Evolutionary conservation across 1,284 basidiomycete species (phyloP).

Genomic region (Puccinia horiana): DNA sequence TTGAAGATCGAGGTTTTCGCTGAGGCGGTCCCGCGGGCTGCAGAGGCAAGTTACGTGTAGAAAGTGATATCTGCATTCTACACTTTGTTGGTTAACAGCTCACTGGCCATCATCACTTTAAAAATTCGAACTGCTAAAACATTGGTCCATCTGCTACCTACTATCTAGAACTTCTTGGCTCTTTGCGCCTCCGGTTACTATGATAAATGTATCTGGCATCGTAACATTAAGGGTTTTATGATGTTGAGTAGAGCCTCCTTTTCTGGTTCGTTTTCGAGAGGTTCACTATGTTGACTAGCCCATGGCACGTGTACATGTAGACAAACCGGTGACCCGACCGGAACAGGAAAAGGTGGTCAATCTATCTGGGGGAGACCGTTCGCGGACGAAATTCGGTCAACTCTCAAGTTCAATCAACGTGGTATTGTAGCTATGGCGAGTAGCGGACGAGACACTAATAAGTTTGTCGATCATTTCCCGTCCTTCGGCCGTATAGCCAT

Average conservation of each 20-base stretch:
- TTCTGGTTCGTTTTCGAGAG: not conserved
- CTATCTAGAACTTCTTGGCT: slow-evolving; percentile 82
- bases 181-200: slow-evolving; percentile 87
- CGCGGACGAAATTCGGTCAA: slow-evolving; percentile 83
- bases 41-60: slow-evolving; percentile 64
- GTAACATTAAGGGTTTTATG: slow-evolving; percentile 57
- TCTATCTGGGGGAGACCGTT: slow-evolving; percentile 79
- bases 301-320: not conserved
- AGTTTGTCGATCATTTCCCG: slow-evolving; percentile 62
- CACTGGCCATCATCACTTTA: not conserved
- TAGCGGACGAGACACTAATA: slow-evolving; percentile 87
- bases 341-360: slow-evolving; percentile 69
- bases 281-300: slow-evolving; percentile 11
- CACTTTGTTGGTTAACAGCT: slow-evolving; percentile 20
- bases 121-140: slow-evolving; percentile 1
- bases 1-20: slow-evolving; percentile 98
- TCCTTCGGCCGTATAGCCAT: not conserved
- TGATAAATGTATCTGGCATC: slow-evolving; percentile 81
- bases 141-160: not conserved
- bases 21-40: slow-evolving; percentile 87
- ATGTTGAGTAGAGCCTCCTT: not conserved
- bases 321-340: slow-evolving; percentile 58
- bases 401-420: slow-evolving; percentile 90
- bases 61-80: not conserved
- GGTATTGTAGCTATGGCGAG: slow-evolving; percentile 98